Evolutionary conservation across 2,329 filamentous ascomycete species (phyloP).

Genomic region (Ophiocordyceps unilateralis): DNA sequence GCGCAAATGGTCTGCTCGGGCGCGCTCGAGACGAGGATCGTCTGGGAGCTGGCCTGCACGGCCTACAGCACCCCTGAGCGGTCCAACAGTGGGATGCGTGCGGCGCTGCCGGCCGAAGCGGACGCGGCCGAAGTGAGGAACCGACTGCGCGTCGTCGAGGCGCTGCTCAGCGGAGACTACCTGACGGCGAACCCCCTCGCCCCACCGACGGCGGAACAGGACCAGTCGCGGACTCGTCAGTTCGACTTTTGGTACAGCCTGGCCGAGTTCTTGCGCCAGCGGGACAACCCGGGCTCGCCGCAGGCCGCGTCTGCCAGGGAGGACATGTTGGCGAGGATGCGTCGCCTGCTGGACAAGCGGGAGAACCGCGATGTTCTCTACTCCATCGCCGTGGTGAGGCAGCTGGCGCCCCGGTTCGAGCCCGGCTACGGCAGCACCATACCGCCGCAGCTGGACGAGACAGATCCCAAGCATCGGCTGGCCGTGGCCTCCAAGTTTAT

Average conservation of each 20-base stretch:
- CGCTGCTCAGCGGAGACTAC: slow-evolving; percentile 56
- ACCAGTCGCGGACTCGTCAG: slow-evolving; percentile 41
- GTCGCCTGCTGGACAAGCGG: slow-evolving; percentile 55
- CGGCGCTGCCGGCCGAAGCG: slow-evolving; percentile 31
- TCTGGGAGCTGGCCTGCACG: slow-evolving; percentile 41
- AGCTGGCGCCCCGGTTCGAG: slow-evolving; percentile 50
- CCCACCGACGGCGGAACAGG: slow-evolving; percentile 28
- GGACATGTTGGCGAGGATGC: slow-evolving; percentile 45
- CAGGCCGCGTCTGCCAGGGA: slow-evolving; percentile 37
- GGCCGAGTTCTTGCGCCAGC: slow-evolving; percentile 43
- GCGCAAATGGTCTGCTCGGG: slow-evolving; percentile 35
- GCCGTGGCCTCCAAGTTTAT: slow-evolving; percentile 55
- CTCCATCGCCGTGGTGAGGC: slow-evolving; percentile 65
- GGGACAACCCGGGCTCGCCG: slow-evolving; percentile 36
- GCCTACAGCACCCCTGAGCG: slow-evolving; percentile 22
- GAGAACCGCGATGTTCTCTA: slow-evolving; percentile 88
- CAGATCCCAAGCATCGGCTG: slow-evolving; percentile 47
- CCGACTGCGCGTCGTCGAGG: slow-evolving; percentile 60
- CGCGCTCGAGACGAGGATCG: slow-evolving; percentile 37
- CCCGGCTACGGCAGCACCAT: slow-evolving; percentile 38
- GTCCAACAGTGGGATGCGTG: slow-evolving; percentile 14
- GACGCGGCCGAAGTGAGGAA: slow-evolving; percentile 47
- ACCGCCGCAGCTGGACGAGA: slow-evolving; percentile 46
- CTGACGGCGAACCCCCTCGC: slow-evolving; percentile 40
- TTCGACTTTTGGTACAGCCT: slow-evolving; percentile 72